A percentile compares a stretch with the other conserved stretches of the same genome.
Conservation (phyloP, 306 rosid species). For the Neltuma alba region DNA sequence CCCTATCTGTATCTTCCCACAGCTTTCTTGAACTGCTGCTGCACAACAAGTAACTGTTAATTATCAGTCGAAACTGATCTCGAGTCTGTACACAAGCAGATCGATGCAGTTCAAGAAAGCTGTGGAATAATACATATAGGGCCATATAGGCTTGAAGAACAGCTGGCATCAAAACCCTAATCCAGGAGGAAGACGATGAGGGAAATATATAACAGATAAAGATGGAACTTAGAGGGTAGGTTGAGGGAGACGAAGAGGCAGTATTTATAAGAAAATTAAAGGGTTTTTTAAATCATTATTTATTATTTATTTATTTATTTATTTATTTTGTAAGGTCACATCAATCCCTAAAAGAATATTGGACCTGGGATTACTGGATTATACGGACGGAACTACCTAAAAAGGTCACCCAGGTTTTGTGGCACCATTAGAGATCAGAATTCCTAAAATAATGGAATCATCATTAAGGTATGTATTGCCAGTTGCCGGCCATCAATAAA, state of each 20-base stretch:
- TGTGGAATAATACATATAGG: slow-evolving; percentile 98
- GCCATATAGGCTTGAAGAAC: slow-evolving; percentile 40
- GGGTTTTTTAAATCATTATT: slow-evolving; percentile 12
- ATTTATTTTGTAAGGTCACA: slow-evolving; percentile 20
- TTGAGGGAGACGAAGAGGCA: slow-evolving; percentile 37
- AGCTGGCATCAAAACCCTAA: slow-evolving; percentile 38
- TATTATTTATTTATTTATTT: no score
- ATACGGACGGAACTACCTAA: background rate
- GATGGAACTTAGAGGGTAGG: slow-evolving; percentile 35
- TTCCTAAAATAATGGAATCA: slow-evolving; percentile 23
- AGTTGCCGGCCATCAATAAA: slow-evolving; percentile 19
- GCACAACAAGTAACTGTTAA: slow-evolving; percentile 47
- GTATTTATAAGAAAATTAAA: slow-evolving; percentile 69
- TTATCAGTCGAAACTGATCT: slow-evolving; percentile 39
- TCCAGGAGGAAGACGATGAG: slow-evolving; percentile 10
- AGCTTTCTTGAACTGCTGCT: slow-evolving; percentile 99
- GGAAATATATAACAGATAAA: background rate
- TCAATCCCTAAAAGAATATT: slow-evolving; percentile 99
- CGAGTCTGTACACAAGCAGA: slow-evolving; percentile 28
- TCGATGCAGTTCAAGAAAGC: slow-evolving; percentile 99
- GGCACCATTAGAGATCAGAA: slow-evolving; percentile 36
- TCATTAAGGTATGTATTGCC: background rate
- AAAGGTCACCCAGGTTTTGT: background rate
- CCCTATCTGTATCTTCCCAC: slow-evolving; percentile 96
- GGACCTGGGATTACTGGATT: slow-evolving; percentile 49